phyloP scores from a whole-genome alignment of 257 asterid species.

The Solanum neorickii region DNA sequence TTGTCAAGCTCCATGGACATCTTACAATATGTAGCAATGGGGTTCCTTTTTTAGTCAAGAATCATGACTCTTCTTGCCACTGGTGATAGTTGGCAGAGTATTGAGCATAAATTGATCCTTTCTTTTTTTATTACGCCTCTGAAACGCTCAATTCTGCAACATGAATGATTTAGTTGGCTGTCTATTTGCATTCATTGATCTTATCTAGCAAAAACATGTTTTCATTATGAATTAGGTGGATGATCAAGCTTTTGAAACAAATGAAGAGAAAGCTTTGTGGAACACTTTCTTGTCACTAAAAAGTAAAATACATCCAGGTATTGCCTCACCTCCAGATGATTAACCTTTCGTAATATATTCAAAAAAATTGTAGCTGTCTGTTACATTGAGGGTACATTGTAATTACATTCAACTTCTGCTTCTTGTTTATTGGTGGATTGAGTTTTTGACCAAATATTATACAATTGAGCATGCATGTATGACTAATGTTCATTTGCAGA shows the following conservation, averaged over 20 bases:
- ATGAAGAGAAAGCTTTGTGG: slow-evolving; percentile 81
- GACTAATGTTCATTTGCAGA: slow-evolving; percentile 22
- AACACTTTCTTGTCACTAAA: slow-evolving; percentile 52
- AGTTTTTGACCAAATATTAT: background rate
- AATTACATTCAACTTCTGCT: background rate
- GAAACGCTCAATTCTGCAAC: background rate
- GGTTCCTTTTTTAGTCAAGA: background rate
- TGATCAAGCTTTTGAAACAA: slow-evolving; percentile 63
- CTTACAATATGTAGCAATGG: background rate
- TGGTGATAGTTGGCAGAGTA: background rate
- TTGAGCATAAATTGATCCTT: background rate
- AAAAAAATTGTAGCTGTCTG: background rate
- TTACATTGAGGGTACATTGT: background rate
- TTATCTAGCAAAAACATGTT: background rate
- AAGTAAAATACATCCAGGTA: slow-evolving; percentile 65
- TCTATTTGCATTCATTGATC: background rate
- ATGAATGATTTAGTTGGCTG: background rate
- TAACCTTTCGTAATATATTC: background rate
- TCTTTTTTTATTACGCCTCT: background rate
- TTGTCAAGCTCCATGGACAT: background rate
- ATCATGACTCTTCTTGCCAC: background rate
- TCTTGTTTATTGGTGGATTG: background rate
- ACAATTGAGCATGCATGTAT: background rate
- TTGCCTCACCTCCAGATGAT: background rate
- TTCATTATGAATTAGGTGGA: slow-evolving; percentile 46